phyloP scores from a whole-genome alignment of 1,284 basidiomycete species.

The Ganoderma lingzhi region DNA sequence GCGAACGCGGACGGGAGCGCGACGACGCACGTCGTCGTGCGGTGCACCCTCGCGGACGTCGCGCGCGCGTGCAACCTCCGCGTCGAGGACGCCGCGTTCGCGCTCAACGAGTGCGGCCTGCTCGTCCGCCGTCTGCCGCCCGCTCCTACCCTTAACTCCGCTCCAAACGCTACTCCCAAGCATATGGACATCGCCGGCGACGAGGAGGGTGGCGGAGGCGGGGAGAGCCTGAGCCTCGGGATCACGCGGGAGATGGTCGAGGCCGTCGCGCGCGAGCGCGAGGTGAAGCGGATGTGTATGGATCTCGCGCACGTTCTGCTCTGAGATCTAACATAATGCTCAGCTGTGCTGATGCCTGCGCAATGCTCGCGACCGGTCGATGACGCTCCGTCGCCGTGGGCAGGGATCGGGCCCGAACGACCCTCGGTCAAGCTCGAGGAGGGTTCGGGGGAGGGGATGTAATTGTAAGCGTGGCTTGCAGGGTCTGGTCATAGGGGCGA shows the following conservation, averaged over 20 bases:
- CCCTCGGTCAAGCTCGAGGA: background rate
- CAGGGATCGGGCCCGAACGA: slow-evolving; percentile 1
- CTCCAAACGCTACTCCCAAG: background rate
- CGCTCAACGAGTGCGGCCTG: slow-evolving; percentile 88
- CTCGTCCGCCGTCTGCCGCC: slow-evolving; percentile 47
- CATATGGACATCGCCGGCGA: slow-evolving; percentile 19
- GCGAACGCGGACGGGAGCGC: slow-evolving; percentile 71
- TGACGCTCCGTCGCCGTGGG: background rate
- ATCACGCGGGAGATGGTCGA: slow-evolving; percentile 81
- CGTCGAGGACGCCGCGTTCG: slow-evolving; percentile 88
- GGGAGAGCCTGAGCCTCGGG: slow-evolving; percentile 50
- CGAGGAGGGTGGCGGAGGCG: slow-evolving; percentile 43
- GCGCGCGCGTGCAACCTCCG: slow-evolving; percentile 84
- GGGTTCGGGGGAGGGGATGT: background rate
- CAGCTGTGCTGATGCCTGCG: background rate
- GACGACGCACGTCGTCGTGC: slow-evolving; percentile 68
- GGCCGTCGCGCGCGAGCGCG: slow-evolving; percentile 64
- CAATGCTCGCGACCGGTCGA: background rate
- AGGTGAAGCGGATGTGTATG: slow-evolving; percentile 72
- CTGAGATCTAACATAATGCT: slow-evolving; percentile 42
- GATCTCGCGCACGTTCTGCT: slow-evolving; percentile 61
- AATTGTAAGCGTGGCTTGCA: slow-evolving; percentile 26
- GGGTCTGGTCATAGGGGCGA: background rate
- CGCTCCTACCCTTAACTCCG: background rate
- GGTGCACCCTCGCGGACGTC: slow-evolving; percentile 76